Evolutionary conservation across 1,284 basidiomycete species (phyloP), one percentile per base, ranked within the genome.

Genomic region (Xerocomus amazonicus): DNA sequence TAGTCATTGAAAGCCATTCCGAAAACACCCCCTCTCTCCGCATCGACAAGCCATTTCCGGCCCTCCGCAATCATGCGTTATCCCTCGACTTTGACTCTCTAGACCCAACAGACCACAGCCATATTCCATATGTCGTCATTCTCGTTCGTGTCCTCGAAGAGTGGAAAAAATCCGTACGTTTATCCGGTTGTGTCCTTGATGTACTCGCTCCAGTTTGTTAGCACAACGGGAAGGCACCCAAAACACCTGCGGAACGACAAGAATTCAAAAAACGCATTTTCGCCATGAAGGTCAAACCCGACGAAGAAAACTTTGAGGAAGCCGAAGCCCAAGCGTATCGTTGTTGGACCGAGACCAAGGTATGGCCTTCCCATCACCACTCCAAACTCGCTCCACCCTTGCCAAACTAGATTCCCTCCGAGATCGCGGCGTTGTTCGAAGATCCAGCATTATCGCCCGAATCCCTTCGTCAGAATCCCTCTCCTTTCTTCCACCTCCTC

Each of bases 261-360:
- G 83, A 79, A 17, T 96, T 98, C 73, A 92, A 93, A 63, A 73
- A 79, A 45, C 54, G 53, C 8, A 73, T 95, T 47, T 68, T 70
- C 31, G 72, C 68, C 2, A 80, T 83, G 74, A 83, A 80, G 59
- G 66, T 77, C 52, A 91, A 92, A 59, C 61, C 72, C 0, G 96
- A 99, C 67, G 91, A 96, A 61, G 96, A 99, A 72, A 98, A 98
- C 71, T 93, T 94, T 66, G 95, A 97, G 57, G 94, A 97, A 68
- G 94, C 93, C 1, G 79, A 88, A 56, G 76, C 83, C 2, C 85
- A 94, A 67, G 86, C 87, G 0, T 89, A 88, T 66, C 79, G 89
- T 34, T 82, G 80, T 47, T 91, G 83, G 79, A 77, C 79, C 0
- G 73, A 78, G 38, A 86, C 85, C 10, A 67, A 75, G 44, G 82